Evolutionary conservation across 78 protist species (phyloP), one percentile per base, ranked within the genome.

Genomic region (slime mould (Dictyostelium discoideum)): DNA sequence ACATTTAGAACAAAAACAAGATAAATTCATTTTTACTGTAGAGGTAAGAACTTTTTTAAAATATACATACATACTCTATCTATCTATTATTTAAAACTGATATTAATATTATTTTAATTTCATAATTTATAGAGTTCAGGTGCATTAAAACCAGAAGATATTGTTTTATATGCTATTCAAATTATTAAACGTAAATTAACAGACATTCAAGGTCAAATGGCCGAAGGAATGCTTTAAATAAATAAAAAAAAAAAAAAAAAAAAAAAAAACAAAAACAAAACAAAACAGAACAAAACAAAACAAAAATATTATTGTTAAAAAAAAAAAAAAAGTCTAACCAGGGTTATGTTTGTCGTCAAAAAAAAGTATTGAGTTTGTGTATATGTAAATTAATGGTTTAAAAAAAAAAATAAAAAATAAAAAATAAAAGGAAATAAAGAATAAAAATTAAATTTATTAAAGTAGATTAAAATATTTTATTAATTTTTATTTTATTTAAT

Each of bases 91-190:
- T 18, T 14, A 20, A 57, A 44, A 10, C 16, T 5, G 22, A 14
- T n/a, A 48, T 13, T 13, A 13, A 54, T 54, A 54, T 16, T 54
- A 54, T 54, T 2, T 42, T 42, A 10, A 24, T 37, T 65, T 78
- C 42, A 24, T 18, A 32, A 60, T 2, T 2, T 9, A 54, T 20
- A 95, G 97, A 40, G 97, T 29, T 57, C 95, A 22, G 98, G 98
- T 9, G 39, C 93, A n/a, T 8, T 97, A 24, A 74, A 18, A 79
- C 97, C 98, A 40, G 96, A 84, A 20, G 95, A 93, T 18, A 85
- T 97, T 37, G 93, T 96, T 42, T 81, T 73, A 60, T 16, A 82
- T 22, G 97, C 96, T 2, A 82, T 96, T 32, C 78, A 42, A 54
- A 83, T 89, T 50, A 69, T 96, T 20, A 96, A 86, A 90, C 46